Percentiles rank a stretch among this genome's conserved stretches.
Conservation (phyloP, 2,329 filamentous ascomycete species). For the Xylaria sp. region DNA sequence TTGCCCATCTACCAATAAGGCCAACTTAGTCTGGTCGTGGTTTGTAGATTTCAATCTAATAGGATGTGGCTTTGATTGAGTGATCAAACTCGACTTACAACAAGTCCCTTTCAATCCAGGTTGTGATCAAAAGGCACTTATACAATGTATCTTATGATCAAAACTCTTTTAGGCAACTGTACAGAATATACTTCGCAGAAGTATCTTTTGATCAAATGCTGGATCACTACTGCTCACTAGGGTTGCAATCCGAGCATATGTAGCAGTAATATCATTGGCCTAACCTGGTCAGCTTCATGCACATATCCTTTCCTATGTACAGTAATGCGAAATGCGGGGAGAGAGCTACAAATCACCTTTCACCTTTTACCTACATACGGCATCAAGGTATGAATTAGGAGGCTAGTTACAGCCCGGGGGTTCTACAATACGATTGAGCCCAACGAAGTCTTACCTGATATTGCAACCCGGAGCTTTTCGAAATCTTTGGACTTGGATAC, state of each 20-base stretch:
- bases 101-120: conserved; percentile 20
- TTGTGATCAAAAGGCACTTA: conserved; percentile 31
- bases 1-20: conserved; percentile 22
- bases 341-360: not conserved
- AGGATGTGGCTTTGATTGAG: not conserved
- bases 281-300: conserved; percentile 15
- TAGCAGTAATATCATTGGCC: conserved; percentile 18
- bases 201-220: conserved; percentile 30
- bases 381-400: not conserved
- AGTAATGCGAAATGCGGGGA: not conserved
- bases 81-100: conserved; percentile 19
- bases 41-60: conserved; percentile 8
- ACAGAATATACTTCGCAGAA: conserved; percentile 13
- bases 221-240: conserved; percentile 5
- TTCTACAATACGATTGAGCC: not conserved
- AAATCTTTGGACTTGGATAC: not conserved
- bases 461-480: not conserved
- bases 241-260: conserved; percentile 8
- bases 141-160: conserved; percentile 32
- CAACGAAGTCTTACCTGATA: not conserved
- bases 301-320: not conserved
- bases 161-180: not conserved
- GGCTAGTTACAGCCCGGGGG: not conserved
- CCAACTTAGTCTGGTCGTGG: not conserved
- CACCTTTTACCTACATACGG: not conserved